A percentile compares a stretch with the other conserved stretches of the same genome.
Conservation (phyloP, 108 stramenopile species). For the Stephanodiscus triporus region DNA sequence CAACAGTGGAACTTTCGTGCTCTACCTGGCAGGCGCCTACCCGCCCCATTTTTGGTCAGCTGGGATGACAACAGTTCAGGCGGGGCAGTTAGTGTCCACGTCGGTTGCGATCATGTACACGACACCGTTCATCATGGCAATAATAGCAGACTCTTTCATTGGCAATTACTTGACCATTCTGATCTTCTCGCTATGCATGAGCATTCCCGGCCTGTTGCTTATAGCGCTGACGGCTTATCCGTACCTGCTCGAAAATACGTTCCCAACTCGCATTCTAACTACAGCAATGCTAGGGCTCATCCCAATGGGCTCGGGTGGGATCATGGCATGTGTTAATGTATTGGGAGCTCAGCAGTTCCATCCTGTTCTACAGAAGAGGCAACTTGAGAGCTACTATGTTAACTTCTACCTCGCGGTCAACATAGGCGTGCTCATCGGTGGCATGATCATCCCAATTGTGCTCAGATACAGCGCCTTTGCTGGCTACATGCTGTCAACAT, state of each 20-base stretch:
- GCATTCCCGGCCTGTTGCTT: constrained; percentile 24
- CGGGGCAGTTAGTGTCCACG: background rate
- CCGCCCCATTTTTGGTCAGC: no score
- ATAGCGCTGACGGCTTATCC: constrained; percentile 16
- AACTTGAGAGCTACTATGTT: constrained; percentile 18
- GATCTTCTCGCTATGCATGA: background rate
- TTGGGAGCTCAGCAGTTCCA: constrained; percentile 37
- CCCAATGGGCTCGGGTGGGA: constrained; percentile 15
- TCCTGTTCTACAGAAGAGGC: constrained; percentile 3
- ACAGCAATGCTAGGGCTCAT: background rate
- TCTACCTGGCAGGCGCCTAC: no score
- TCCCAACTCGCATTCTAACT: background rate
- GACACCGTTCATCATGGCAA: constrained; percentile 21
- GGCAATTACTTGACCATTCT: constrained; percentile 28
- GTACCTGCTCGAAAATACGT: background rate
- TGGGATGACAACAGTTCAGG: no score
- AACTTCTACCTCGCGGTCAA: constrained; percentile 23
- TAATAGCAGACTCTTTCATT: constrained; percentile 18
- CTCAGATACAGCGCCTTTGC: no score
- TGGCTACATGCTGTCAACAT: constrained; percentile 30
- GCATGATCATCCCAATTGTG: constrained; percentile 23
- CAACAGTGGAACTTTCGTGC: no score
- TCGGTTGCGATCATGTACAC: constrained; percentile 24
- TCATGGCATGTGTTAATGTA: constrained; percentile 28
- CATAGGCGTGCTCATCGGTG: constrained; percentile 29